These are phyloP conservation scores for Tuctoria greenei DNA, from an alignment of 176 grass and related monocot species.

Conservation along the genomic window DNA sequence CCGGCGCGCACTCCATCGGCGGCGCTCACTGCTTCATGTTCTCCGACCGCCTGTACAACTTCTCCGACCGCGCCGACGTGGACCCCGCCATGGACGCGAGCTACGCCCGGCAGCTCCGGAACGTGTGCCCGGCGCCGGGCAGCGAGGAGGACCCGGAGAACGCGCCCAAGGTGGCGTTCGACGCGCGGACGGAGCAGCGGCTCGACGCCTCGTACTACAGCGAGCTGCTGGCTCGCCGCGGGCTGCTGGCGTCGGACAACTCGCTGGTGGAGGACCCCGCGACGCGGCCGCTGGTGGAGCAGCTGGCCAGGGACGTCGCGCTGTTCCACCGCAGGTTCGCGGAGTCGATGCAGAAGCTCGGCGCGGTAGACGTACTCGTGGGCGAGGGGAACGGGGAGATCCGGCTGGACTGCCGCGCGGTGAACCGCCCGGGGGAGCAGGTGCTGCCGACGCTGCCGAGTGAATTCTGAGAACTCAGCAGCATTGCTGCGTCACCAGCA, in stretches of 20 bases:
- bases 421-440: not conserved
- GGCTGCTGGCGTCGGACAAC: not conserved
- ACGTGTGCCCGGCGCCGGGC: not conserved
- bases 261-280: not conserved
- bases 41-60: conserved; percentile 56
- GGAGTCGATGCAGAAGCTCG: conserved; percentile 1
- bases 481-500: not conserved
- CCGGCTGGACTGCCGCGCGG: not conserved
- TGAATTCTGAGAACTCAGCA: not conserved
- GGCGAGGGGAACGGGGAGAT: conserved; percentile 1
- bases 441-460: not conserved
- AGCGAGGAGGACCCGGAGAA: not conserved
- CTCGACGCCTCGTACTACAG: not conserved
- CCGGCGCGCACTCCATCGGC: conserved; percentile 10
- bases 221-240: not conserved
- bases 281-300: not conserved
- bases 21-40: conserved; percentile 44
- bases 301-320: not conserved
- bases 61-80: conserved; percentile 47
- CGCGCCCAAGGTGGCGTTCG: conserved; percentile 13
- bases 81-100: conserved; percentile 48
- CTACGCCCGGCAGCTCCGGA: conserved; percentile 40
- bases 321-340: not conserved
- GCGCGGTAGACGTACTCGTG: not conserved
- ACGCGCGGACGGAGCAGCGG: not conserved